Base-by-base conservation (phyloP, 2,329 filamentous ascomycete species). In the Aspergillus sclerotialis region DNA sequence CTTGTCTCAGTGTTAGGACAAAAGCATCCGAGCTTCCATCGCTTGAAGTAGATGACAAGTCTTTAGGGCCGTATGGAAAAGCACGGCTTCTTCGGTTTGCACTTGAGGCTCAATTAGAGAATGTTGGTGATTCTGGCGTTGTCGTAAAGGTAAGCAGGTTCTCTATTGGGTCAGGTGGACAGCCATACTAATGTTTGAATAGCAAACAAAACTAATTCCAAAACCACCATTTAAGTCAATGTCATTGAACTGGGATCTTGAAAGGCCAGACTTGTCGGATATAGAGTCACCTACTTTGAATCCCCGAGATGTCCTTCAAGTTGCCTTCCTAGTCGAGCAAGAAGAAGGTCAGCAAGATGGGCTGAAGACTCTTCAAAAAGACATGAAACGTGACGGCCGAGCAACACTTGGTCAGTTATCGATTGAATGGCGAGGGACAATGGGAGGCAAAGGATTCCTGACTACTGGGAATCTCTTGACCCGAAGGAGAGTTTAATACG, bases 41-140 rank as follows among this genome's bases (percentile, higher is more conserved):
- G 3, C 49, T 64, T 8, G 64, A 58, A 32, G 63, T 65, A 13
- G 60, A 65, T n/a, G 65, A 68, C 36, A 65, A 67, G 36, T 54
- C 58, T 11, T 42, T 66, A 4, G 64, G 63, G 0, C 65, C 65
- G 18, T 66, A 67, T 45, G 64, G 63, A 17, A 65, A 63, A 42
- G 49, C 56, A 4, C 51, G 57, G 24, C 48, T 62, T 28, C 49
- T 64, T 28, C 60, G 62, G 36, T 94, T 86, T 75, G 80, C 86
- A 10, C 70, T 98, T 32, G 92, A 98, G 61, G 92, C 90, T 16
- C 92, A 98, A 65, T 64, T 98, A 38, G 92, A 98, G 68, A 98
- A 96, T 61, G 84, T 89, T 54, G 86, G 86, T 30, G 89, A 95
- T 56, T 80, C 81, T 28, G 70, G 80, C 4, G 82, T 96, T 45